Evolutionary conservation across 2,329 filamentous ascomycete species (phyloP), one percentile per base, ranked within the genome.

Genomic region (Ascosphaera apis): DNA sequence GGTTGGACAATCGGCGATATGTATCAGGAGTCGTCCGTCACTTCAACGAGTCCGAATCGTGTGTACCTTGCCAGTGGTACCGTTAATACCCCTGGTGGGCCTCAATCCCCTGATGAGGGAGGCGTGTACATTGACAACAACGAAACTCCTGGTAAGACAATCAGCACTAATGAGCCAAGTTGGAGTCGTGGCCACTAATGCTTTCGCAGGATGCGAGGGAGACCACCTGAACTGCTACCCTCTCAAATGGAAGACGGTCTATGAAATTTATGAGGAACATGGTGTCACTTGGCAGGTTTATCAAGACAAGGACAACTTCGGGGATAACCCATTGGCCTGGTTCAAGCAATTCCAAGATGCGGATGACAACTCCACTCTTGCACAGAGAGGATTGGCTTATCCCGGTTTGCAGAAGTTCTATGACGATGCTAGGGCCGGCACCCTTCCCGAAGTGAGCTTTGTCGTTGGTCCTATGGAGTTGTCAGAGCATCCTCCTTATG

Each of bases 1-100:
- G 61, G 54, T 7, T 69, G 61, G 58, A 63, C 65, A 0, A 44
- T 66, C 13, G 64, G 56, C 2, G 67, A 70, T 44, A 69, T 69
- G 65, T 69, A 69, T 40, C 64, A 62, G 54, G 62, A 68, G 48
- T 52, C 54, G 2, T 57, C 65, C 36, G 59, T 68, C 21, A 62
- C 63, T 0, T 56, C 63, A 0, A 68, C 65, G 0, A 63, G 60
- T 36, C 63, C 65, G 2, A 68, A 68, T 42, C 56, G 65, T 36
- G 64, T 64, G 3, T 58, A 55, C 3, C 58, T 65, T 54, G 52
- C 61, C 19, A 63, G 59, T 25, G 65, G 65, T 16, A 62, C 56
- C 3, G 60, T 67, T 40, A 67, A 67, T 40, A 57, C 57, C 0
- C 62, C 63, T 0, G 64, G 64, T 15, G 49, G 53, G 8, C 60